Evolutionary conservation across 2,329 filamentous ascomycete genomes (phyloP).

Genomic region (Elsinoe ampelina): DNA sequence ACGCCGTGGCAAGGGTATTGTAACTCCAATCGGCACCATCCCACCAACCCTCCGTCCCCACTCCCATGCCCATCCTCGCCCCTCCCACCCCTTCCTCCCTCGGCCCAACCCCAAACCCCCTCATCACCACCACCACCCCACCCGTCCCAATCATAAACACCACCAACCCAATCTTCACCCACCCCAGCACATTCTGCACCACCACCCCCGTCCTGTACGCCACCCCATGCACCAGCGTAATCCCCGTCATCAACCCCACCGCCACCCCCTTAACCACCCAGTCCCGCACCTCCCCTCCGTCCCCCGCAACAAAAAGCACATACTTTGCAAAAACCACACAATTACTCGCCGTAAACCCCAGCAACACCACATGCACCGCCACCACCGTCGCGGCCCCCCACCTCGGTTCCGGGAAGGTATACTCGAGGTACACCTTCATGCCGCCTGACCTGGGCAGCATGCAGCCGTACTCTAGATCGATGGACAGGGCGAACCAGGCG

Average conservation of each 20-base stretch:
- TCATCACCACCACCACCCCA: conserved; percentile 28
- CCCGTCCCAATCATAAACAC: conserved; percentile 33
- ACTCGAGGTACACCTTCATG: conserved; percentile 61
- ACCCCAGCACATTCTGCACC: conserved; percentile 32
- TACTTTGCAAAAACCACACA: conserved; percentile 15
- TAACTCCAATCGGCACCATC: conserved; percentile 46
- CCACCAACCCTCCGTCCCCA: background rate
- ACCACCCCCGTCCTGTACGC: conserved; percentile 29
- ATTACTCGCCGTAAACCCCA: conserved; percentile 48
- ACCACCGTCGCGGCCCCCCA: conserved; percentile 57
- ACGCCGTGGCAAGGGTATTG: conserved; percentile 55
- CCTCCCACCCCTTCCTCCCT: background rate
- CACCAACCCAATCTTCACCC: conserved; percentile 32
- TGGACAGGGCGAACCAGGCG: conserved; percentile 43
- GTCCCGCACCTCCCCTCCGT: conserved; percentile 1
- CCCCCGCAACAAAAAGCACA: conserved; percentile 10
- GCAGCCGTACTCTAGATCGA: conserved; percentile 59
- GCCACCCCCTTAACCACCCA: conserved; percentile 31
- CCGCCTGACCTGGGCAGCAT: conserved; percentile 63
- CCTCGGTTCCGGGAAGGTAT: conserved; percentile 53
- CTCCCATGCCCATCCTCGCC: background rate
- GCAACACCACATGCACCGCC: conserved; percentile 52
- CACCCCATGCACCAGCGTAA: conserved; percentile 31
- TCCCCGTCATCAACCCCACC: conserved; percentile 38
- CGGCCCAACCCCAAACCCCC: background rate